These are phyloP conservation scores for Phlebopus sp. DNA, from an alignment of 1,284 basidiomycete genomes.

Conservation along the genomic window DNA sequence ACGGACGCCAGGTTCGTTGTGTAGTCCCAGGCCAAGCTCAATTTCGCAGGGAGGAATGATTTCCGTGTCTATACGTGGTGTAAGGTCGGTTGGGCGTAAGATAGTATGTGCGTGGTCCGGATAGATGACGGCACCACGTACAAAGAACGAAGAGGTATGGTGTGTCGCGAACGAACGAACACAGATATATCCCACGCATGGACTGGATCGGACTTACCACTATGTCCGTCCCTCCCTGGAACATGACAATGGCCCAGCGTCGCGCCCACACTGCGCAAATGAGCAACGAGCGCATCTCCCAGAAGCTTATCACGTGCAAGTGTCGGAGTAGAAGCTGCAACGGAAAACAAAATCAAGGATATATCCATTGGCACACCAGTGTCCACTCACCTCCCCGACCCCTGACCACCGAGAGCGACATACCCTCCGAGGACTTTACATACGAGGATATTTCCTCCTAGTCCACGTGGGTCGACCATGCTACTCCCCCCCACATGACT, in stretches of 20 bases:
- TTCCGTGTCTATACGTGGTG: slow-evolving; percentile 9
- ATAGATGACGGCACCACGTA: too few species aligned
- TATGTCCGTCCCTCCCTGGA: slow-evolving; percentile 38
- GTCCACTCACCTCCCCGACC: slow-evolving; percentile 7
- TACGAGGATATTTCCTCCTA: slow-evolving; percentile 65
- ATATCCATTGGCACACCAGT: background rate
- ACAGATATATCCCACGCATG: too few species aligned
- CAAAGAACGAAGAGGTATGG: too few species aligned
- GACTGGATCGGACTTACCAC: slow-evolving; percentile 2
- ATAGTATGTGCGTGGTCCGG: too few species aligned
- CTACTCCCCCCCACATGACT: slow-evolving; percentile 8
- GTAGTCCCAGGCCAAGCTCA: slow-evolving; percentile 55
- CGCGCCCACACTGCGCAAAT: slow-evolving; percentile 50
- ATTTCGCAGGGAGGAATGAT: slow-evolving; percentile 13
- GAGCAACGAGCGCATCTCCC: slow-evolving; percentile 43
- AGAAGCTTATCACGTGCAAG: slow-evolving; percentile 36
- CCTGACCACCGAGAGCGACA: slow-evolving; percentile 43
- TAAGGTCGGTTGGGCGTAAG: too few species aligned
- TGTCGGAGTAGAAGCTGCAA: slow-evolving; percentile 1
- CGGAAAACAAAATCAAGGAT: slow-evolving; percentile 1
- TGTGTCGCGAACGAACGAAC: too few species aligned
- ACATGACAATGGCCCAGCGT: slow-evolving; percentile 58
- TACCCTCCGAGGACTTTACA: slow-evolving; percentile 67
- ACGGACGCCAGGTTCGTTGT: slow-evolving; percentile 56
- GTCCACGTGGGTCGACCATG: slow-evolving; percentile 52